Evolutionary conservation across 2,329 filamentous ascomycete genomes (phyloP).

Genomic region (Neodidymelliopsis sp.): DNA sequence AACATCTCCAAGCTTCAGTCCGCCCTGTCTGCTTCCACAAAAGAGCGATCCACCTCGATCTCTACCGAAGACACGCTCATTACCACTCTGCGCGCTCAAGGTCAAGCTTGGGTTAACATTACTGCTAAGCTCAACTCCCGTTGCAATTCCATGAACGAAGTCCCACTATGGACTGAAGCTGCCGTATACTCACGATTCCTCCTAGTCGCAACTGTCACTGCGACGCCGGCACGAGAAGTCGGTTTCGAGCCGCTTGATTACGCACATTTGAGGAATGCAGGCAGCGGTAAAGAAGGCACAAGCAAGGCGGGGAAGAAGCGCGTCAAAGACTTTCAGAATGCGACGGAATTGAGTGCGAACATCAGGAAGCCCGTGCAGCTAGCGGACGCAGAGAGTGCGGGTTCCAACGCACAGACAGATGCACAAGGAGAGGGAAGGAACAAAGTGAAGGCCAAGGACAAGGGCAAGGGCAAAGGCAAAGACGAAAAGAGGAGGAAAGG

Average conservation of each 20-base stretch:
- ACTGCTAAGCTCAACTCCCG: constrained; percentile 34
- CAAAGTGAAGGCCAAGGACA: neutral
- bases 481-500: constrained; percentile 8
- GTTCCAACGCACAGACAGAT: neutral
- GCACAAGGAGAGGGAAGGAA: constrained; percentile 1
- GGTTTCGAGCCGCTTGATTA: constrained; percentile 46
- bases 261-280: constrained; percentile 39
- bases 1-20: constrained; percentile 23
- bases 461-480: neutral
- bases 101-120: constrained; percentile 40
- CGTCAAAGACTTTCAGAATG: constrained; percentile 29
- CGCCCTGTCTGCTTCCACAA: neutral
- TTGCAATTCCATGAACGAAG: constrained; percentile 24
- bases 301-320: constrained; percentile 33
- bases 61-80: constrained; percentile 46
- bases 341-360: constrained; percentile 34
- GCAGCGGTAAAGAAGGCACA: constrained; percentile 5
- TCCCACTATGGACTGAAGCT: constrained; percentile 33
- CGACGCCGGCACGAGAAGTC: constrained; percentile 27
- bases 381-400: neutral
- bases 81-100: constrained; percentile 38
- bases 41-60: constrained; percentile 15
- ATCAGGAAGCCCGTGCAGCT: constrained; percentile 20
- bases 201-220: constrained; percentile 37
- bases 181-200: constrained; percentile 50